Evolutionary conservation across 345 rosid species (phyloP).

Genomic region (Camelina sativa): DNA sequence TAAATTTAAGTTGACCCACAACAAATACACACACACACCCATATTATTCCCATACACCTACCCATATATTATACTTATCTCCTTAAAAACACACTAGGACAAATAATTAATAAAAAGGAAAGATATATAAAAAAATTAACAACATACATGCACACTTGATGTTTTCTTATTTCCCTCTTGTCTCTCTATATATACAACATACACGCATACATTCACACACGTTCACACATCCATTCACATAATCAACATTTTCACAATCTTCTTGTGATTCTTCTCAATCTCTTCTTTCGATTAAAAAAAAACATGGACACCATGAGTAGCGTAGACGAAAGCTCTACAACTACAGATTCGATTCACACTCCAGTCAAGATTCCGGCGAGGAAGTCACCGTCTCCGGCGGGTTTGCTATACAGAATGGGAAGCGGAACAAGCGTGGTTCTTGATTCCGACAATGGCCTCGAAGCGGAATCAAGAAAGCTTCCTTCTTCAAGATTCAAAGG

Average conservation of each 20-base stretch:
- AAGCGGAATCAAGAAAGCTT: constrained; percentile 82
- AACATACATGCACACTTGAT: constrained; percentile 43
- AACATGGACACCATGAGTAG: constrained; percentile 33
- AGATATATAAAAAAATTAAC: not conserved
- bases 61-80: constrained; percentile 34
- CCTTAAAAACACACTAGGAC: constrained; percentile 27
- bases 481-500: constrained; percentile 92
- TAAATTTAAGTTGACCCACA: constrained; percentile 42
- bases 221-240: constrained; percentile 17
- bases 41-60: constrained; percentile 36
- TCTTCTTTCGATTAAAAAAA: constrained; percentile 1
- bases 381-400: constrained; percentile 39
- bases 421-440: constrained; percentile 65
- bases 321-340: constrained; percentile 37
- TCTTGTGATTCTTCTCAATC: constrained; percentile 21
- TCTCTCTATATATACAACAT: constrained; percentile 22
- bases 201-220: constrained; percentile 3
- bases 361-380: constrained; percentile 4
- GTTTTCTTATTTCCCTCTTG: constrained; percentile 36
- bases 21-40: constrained; percentile 24
- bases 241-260: constrained; percentile 30
- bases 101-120: not conserved
- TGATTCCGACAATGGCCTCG: constrained; percentile 62
- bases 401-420: constrained; percentile 56
- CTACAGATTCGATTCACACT: constrained; percentile 16